Evolutionary conservation across 2,329 filamentous ascomycete species (phyloP).

Genomic region (Colletotrichum paranaense): DNA sequence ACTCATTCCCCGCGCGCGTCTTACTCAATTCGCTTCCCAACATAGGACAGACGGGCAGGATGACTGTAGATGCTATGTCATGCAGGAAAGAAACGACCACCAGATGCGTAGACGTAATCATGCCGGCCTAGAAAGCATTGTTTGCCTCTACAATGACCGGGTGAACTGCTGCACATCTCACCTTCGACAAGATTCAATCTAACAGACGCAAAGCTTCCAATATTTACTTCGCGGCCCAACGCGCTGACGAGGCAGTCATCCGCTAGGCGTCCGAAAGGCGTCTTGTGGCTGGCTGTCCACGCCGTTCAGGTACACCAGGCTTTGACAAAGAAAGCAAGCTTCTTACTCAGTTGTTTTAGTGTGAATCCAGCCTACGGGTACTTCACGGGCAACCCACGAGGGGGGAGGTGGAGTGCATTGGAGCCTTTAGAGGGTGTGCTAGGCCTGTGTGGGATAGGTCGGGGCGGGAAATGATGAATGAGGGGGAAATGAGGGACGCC

Average conservation of each 20-base stretch:
- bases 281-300: constrained; percentile 4
- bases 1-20: background rate
- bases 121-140: background rate
- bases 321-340: background rate
- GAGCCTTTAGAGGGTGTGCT: background rate
- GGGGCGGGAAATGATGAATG: constrained; percentile 14
- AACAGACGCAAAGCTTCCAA: background rate
- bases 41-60: background rate
- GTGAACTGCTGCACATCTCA: background rate
- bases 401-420: background rate
- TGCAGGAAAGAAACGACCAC: background rate
- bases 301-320: background rate
- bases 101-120: background rate
- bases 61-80: background rate
- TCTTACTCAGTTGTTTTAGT: background rate
- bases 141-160: background rate
- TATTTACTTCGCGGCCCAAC: background rate
- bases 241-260: background rate
- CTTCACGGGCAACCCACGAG: too few relatives aligned
- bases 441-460: constrained; percentile 7
- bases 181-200: background rate
- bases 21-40: background rate
- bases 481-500: constrained; percentile 29
- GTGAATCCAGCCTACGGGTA: too few relatives aligned
- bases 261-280: background rate